Percentiles rank a stretch among this genome's conserved stretches.
Conservation (phyloP, 1,139 yeast genomes). For the Hanseniaspora sp. region DNA sequence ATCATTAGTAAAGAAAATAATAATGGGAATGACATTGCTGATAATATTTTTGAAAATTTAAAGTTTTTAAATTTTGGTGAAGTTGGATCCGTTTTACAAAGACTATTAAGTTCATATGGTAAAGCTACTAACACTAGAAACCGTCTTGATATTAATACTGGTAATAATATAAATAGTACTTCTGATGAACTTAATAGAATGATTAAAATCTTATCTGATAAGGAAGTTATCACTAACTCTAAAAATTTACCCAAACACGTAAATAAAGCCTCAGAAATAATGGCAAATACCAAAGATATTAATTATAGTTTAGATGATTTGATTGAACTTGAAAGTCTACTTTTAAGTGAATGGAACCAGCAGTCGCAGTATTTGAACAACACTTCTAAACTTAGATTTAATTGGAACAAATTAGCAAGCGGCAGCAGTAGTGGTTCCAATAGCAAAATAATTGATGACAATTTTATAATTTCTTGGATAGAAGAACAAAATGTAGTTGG, state of each 20-base stretch:
- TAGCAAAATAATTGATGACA: conserved; percentile 1
- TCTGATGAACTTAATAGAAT: conserved; percentile 10
- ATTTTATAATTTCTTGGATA: conserved; percentile 1
- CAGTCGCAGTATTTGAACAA: conserved; percentile 9
- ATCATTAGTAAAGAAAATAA: conserved; percentile 17
- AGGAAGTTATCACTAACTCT: conserved; percentile 11
- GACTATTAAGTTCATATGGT: conserved; percentile 19
- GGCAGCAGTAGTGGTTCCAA: background rate
- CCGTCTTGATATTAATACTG: background rate
- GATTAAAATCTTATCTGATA: conserved; percentile 12
- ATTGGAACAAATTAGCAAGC: conserved; percentile 6
- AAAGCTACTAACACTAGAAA: conserved; percentile 5
- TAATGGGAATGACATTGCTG: conserved; percentile 31
- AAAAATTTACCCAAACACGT: conserved; percentile 14
- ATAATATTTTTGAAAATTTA: conserved; percentile 39
- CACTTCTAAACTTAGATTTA: conserved; percentile 6
- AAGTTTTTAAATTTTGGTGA: conserved; percentile 66
- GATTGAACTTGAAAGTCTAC: conserved; percentile 11
- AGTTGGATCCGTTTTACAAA: conserved; percentile 63
- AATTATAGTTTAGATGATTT: conserved; percentile 5
- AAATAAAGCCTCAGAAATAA: conserved; percentile 8
- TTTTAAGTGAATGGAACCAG: conserved; percentile 11
- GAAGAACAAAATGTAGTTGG: conserved; percentile 11
- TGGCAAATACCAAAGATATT: conserved; percentile 1
- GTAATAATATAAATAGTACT: background rate